Percentiles rank a stretch among this genome's conserved stretches.
These are phyloP conservation scores for Fusarium solani-melongenae DNA, from an alignment of 2,329 filamentous ascomycete species.

Conservation along the genomic window DNA sequence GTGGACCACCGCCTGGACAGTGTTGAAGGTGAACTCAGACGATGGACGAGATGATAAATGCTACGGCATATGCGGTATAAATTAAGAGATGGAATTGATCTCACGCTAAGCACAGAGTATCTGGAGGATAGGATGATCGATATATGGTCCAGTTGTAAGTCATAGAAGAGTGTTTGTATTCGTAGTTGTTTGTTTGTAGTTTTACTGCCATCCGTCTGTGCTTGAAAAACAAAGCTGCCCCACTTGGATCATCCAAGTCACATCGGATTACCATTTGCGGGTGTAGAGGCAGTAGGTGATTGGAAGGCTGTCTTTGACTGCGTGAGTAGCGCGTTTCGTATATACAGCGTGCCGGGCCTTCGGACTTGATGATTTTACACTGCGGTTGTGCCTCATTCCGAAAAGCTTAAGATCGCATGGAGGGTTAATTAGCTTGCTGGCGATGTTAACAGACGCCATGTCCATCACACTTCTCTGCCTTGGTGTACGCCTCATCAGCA, in stretches of 20 bases:
- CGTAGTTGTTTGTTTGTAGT: not conserved
- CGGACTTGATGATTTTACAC: not conserved
- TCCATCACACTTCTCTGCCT: not conserved
- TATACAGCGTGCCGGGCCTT: not conserved
- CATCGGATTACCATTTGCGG: not conserved
- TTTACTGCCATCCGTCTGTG: not conserved
- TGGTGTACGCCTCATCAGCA: not conserved
- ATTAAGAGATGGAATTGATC: not conserved
- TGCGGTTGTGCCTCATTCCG: not conserved
- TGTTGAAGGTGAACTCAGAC: not conserved
- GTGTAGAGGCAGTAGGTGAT: not conserved
- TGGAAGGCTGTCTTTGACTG: not conserved
- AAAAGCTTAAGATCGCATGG: not conserved
- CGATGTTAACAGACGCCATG: not conserved
- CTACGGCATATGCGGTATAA: not conserved
- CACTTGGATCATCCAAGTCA: not conserved
- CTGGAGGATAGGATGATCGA: not conserved
- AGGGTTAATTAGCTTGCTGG: not conserved
- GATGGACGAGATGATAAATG: not conserved
- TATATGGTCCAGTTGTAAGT: not conserved
- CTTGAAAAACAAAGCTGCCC: not conserved
- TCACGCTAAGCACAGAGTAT: not conserved
- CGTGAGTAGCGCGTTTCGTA: not conserved
- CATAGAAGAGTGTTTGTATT: not conserved
- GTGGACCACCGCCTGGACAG: not conserved